Base-by-base conservation (phyloP, 169 alveolate genomes). In the Neospora caninum region DNA sequence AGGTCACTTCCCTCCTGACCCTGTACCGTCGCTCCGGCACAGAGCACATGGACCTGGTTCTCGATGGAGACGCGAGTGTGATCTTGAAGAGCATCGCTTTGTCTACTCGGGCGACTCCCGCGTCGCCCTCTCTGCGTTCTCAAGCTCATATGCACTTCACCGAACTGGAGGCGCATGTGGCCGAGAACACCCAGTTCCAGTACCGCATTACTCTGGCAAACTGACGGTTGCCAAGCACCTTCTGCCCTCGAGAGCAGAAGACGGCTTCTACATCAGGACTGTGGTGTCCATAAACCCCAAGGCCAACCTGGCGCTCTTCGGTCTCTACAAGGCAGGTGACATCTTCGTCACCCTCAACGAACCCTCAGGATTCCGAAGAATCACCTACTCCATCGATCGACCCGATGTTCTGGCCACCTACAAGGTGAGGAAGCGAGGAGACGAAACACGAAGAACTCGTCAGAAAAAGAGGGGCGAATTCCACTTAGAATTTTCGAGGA, bases 371-470 rank as follows among this genome's bases (percentile, higher is more conserved):
- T 98, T 98, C 91, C 94, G 99, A 43, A 95, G 98, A 64, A 98
- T 98, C 36, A 98, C 99, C 29, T 98, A 93, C 93, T 98, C 92
- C 95, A 91, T 97, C 82, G 99, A 98, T 73, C 94, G 99, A 80
- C 99, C 99, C 20, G 99, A 98, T 83, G 97, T 98, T 64, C 96
- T 98, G 95, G 93, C 98, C 69, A 96, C 95, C 34, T 97, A 95
- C 94, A 96, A 94, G 82, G 98, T 96, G 34, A 41, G 87, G 0
- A 6, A 16, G 86, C 73, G 73, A 64, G n/a, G 64, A 64, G 31
- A 27, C 73, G 4, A 22, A 64, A 64, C n/a, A 27, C 73, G 31
- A 13, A 22, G 31, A 27, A 7, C 34, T 64, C 34, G 16, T 64
- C 73, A 64, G 20, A 64, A 27, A 64, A 64, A 49, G 58, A 49